These are phyloP conservation scores for Torulaspora globosa DNA, from an alignment of 1,139 yeast genomes.

Conservation along the genomic window DNA sequence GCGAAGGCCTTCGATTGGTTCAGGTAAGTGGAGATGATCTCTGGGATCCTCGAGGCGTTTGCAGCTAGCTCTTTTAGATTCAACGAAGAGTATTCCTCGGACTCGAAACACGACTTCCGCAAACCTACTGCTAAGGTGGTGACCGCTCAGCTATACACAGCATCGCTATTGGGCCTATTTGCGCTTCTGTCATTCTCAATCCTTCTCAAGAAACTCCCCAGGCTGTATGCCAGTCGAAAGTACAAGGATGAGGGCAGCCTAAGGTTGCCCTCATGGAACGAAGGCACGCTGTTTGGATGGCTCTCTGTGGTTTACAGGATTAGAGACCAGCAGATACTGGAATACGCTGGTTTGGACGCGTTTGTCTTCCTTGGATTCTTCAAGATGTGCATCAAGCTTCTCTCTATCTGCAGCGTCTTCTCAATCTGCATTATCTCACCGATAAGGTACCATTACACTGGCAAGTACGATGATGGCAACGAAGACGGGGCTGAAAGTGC, in stretches of 20 bases:
- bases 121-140: slow-evolving; percentile 44
- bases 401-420: slow-evolving; percentile 50
- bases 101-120: slow-evolving; percentile 37
- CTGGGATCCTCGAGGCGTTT: slow-evolving; percentile 1
- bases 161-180: slow-evolving; percentile 56
- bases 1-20: neutral
- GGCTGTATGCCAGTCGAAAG: slow-evolving; percentile 59
- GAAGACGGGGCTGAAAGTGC: slow-evolving; percentile 22
- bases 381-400: slow-evolving; percentile 62
- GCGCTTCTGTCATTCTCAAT: slow-evolving; percentile 65
- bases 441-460: slow-evolving; percentile 62
- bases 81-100: neutral
- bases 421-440: slow-evolving; percentile 64
- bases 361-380: slow-evolving; percentile 75
- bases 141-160: slow-evolving; percentile 54
- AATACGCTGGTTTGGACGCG: slow-evolving; percentile 92
- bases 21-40: neutral
- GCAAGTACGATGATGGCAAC: slow-evolving; percentile 49
- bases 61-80: neutral
- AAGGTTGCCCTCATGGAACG: slow-evolving; percentile 44
- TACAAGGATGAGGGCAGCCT: slow-evolving; percentile 35
- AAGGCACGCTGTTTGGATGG: slow-evolving; percentile 70
- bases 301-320: slow-evolving; percentile 59
- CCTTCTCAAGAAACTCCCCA: slow-evolving; percentile 62
- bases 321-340: slow-evolving; percentile 71